Evolutionary conservation across 495 filamentous ascomycete species (phyloP), one percentile per base, ranked within the genome.

Genomic region (Penicillium dipodomyicola): DNA sequence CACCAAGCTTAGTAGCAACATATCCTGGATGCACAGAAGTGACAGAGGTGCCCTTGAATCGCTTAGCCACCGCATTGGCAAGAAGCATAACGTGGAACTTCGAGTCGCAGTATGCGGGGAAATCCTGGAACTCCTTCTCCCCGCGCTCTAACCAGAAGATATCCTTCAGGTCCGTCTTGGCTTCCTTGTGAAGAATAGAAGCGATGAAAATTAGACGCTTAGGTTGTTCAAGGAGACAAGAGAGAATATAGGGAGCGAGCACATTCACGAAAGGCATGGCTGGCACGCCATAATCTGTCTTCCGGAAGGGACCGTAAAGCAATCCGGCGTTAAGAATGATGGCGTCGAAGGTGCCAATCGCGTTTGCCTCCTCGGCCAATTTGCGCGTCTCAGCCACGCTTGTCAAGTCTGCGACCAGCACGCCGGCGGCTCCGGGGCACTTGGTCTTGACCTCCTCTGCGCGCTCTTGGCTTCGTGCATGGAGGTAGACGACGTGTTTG

Each of bases 401-500:
- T 5, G 62, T 57, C 33, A 64, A 23, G 54, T 64, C 62, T 19
- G 62, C 62, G 11, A 64, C 29, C 11, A 64, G 62, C 20, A 55
- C 55, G 41, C 62, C 62, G 3, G 62, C 62, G 12, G 62, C 62
- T 23, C 62, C 62, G 5, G 62, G 62, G 47, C 62, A 64, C 25
- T 57, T 47, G n/a, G 58, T 56, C 49, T 48, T 54, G 46, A 51
- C 58, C 5, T 57, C 40, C 0, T 45, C 50, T 33, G 58, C 62
- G 54, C 62, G 62, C 45, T 53, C 25, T 39, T 60, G 43, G 46
- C 27, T 64, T 0, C 62, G 62, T 4, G 62, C 62, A 44, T 64
- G 62, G n/a, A 64, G 62, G 25, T 64, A 64, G 41, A 64, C 62
- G 46, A 45, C 61, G 62, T 64, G 54, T 12, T 48, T 43, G 5